These are phyloP conservation scores for Fusarium aywerte DNA, from an alignment of 2,329 filamentous ascomycete genomes.

Conservation along the genomic window DNA sequence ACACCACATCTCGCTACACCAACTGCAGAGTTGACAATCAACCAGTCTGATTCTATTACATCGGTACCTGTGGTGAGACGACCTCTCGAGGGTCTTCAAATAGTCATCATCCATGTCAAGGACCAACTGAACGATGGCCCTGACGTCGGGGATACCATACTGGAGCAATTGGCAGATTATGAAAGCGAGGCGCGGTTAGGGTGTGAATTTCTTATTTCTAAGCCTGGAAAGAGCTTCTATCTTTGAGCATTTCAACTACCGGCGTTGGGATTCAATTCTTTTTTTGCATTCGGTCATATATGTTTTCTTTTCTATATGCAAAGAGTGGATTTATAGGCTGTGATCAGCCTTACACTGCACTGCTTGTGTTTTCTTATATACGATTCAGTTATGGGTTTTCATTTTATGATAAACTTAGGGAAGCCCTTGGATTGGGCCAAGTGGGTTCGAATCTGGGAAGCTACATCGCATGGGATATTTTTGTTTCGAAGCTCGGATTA, in stretches of 20 bases:
- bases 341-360: slow-evolving; percentile 19
- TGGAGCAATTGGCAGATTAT: slow-evolving; percentile 73
- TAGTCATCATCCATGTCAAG: slow-evolving; percentile 95
- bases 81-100: slow-evolving; percentile 76
- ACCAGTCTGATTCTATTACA: slow-evolving; percentile 50
- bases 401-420: slow-evolving; percentile 10
- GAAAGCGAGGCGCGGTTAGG: slow-evolving; percentile 75
- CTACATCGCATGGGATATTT: background rate
- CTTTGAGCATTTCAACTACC: slow-evolving; percentile 51
- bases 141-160: slow-evolving; percentile 71
- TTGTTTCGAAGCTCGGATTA: background rate
- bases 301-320: slow-evolving; percentile 21
- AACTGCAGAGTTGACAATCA: slow-evolving; percentile 58
- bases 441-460: background rate
- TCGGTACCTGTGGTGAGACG: slow-evolving; percentile 39
- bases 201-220: slow-evolving; percentile 81
- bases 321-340: slow-evolving; percentile 12
- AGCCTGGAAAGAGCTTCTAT: slow-evolving; percentile 69
- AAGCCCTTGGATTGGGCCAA: background rate
- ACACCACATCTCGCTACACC: slow-evolving; percentile 61
- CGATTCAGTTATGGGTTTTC: background rate
- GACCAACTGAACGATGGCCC: slow-evolving; percentile 81
- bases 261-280: slow-evolving; percentile 18
- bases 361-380: slow-evolving; percentile 8
- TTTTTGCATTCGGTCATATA: slow-evolving; percentile 18